phyloP scores from a whole-genome alignment of 2,329 filamentous ascomycete genomes.

The Cryphonectria nitschkei region DNA sequence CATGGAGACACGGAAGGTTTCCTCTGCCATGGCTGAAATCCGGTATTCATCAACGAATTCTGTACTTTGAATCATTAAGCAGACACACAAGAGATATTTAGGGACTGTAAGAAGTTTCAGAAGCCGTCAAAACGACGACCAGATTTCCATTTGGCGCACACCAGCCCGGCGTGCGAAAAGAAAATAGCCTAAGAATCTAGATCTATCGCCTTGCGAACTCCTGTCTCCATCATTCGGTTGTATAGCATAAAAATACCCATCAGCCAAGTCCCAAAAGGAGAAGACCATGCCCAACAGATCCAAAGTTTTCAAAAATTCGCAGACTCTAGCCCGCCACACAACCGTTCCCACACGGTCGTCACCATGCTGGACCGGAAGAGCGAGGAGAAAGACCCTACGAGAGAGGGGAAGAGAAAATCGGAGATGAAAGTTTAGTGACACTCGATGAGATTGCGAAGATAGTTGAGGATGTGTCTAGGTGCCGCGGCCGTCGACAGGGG shows the following conservation, averaged over 20 bases:
- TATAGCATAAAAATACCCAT: conserved; percentile 7
- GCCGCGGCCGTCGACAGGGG: conserved; percentile 11
- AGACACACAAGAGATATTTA: background rate
- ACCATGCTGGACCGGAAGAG: conserved; percentile 1
- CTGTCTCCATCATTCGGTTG: conserved; percentile 6
- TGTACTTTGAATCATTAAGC: background rate
- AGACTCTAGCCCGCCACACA: background rate
- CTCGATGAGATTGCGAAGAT: background rate
- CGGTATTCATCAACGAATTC: background rate
- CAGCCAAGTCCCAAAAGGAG: conserved; percentile 10
- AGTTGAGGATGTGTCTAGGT: background rate
- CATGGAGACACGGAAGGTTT: background rate
- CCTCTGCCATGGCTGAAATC: too few relatives aligned
- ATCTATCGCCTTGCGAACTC: background rate
- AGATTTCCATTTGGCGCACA: background rate
- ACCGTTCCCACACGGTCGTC: conserved; percentile 11
- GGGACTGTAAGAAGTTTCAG: background rate
- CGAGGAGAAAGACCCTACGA: background rate
- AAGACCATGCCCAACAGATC: conserved; percentile 18
- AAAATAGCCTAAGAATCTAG: background rate
- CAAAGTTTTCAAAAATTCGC: conserved; percentile 7
- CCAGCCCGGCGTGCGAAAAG: background rate
- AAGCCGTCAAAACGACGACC: background rate
- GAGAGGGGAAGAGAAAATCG: background rate
- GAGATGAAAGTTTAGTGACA: background rate